Evolutionary conservation across 768 basidiomycete species (phyloP), one percentile per base, ranked within the genome.

Genomic region (Coprinopsis cinerea): DNA sequence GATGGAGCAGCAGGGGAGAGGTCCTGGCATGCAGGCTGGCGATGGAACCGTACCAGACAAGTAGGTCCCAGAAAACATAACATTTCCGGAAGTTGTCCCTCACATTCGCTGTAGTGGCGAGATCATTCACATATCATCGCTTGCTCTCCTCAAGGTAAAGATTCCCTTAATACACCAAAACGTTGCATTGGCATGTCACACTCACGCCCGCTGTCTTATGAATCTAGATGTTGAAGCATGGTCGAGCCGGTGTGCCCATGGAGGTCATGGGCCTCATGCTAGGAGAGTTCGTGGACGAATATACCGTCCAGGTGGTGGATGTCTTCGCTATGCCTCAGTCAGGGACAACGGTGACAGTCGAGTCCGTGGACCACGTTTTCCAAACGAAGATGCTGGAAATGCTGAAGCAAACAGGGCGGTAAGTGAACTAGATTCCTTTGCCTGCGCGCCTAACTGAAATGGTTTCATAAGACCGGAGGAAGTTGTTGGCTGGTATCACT

Each of bases 401-500:
- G 94, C 68, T 99, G 60, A 98, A 99, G 70, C 96, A 98, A 73
- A 99, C 96, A 0, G 96, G 96, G 54, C 73, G 95, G 92, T 92
- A 58, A 62, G 85, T 67, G 37, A 13, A 5, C 39, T 14, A n/a
- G 5, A 20, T 9, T 14, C 25, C 37, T 18, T 15, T n/a, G 23
- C 20, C 32, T 20, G 34, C 27, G 32, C 24, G 27, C n/a, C n/a
- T 25, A 3, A 14, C 3, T 10, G 18, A 10, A 30, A 22, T 20
- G 15, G 7, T 44, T 15, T 23, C 22, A n/a, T 56, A 44, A 85
- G 94, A 59, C 90, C 95, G 26, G 96, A 98, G 73, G 90, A 87
- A 83, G 96, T 98, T 4, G 96, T 99, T 1, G 96, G 96, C 2
- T 99, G 96, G 96, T 99, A 99, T 63, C 96, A 99, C 69, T 98